Conservation (phyloP, 2,329 filamentous ascomycete species). For the Parascedosporium putredinis region DNA sequence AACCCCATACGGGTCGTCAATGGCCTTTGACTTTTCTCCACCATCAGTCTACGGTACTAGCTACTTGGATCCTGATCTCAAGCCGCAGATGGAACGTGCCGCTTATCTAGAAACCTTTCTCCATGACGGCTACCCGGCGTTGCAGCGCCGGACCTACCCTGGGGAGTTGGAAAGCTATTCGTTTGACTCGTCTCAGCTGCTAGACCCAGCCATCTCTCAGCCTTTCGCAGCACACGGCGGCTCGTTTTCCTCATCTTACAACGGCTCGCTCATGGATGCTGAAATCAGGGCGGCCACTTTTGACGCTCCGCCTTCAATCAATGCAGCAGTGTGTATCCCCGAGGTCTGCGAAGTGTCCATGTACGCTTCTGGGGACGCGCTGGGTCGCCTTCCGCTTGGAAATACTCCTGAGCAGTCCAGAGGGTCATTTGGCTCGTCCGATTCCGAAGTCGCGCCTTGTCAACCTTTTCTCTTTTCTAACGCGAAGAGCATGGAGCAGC, state of each 20-base stretch:
- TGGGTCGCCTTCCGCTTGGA: neutral
- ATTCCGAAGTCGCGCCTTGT: neutral
- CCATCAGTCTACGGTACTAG: neutral
- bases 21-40: slow-evolving; percentile 1
- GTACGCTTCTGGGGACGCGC: neutral
- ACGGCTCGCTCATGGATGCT: neutral
- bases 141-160: neutral
- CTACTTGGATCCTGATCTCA: neutral
- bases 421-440: neutral
- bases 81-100: neutral
- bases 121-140: neutral
- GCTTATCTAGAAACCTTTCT: neutral
- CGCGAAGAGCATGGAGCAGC: neutral
- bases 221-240: neutral
- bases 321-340: neutral
- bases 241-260: neutral
- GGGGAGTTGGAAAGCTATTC: neutral
- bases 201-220: neutral
- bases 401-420: neutral
- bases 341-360: neutral
- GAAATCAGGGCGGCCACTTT: neutral
- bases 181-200: neutral
- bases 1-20: neutral
- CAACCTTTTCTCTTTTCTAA: neutral
- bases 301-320: neutral